Evolutionary conservation across 2,329 filamentous ascomycete species (phyloP), one percentile per base, ranked within the genome.

Genomic region (Exophiala aquamarina): DNA sequence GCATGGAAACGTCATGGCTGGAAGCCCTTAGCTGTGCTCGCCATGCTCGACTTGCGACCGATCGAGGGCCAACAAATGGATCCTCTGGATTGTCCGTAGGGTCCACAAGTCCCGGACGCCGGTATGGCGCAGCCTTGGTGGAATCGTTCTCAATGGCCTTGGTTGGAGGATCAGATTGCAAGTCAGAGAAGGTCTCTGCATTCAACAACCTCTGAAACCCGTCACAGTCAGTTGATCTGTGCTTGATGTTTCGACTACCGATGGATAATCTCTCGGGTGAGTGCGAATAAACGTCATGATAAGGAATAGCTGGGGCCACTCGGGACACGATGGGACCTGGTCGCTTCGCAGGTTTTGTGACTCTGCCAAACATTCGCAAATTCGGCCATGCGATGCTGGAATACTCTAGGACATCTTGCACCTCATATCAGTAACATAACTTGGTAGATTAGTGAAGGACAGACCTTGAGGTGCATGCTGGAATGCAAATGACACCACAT

Each of bases 311-410:
- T 4, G 17, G 19, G 17, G 45, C 29, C 14, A 52, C 15, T 15
- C 53, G 40, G 23, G 44, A 32, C 21, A 50, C 47, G 28, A 53
- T 72, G 34, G 65, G 70, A 44, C 62, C 68, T 55, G 26, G 67
- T 55, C 33, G 61, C 54, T 20, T 69, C 65, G 50, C 70, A 71
- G 40, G 38, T 32, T 41, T 66, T 14, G 70, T 14, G 8, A 42
- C 17, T n/a, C 34, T 65, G 29, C 74, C 75, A 15, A 73, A 88
- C 83, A 89, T 87, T 13, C 71, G 67, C 15, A 78, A 70, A 62
- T 87, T 90, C 6, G 89, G 89, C 87, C 88, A 94, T 2, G 88
- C 87, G 60, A 94, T 89, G 3, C 78, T 78, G 2, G 82, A 83
- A 50, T 72, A 75, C 65, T 93, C 86, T 21, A 94, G 76, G 18